A percentile compares a stretch with the other conserved stretches of the same genome.
Evolutionary conservation across 2,329 filamentous ascomycete species (phyloP).

Genomic region (Tricladium varicosporioides): DNA sequence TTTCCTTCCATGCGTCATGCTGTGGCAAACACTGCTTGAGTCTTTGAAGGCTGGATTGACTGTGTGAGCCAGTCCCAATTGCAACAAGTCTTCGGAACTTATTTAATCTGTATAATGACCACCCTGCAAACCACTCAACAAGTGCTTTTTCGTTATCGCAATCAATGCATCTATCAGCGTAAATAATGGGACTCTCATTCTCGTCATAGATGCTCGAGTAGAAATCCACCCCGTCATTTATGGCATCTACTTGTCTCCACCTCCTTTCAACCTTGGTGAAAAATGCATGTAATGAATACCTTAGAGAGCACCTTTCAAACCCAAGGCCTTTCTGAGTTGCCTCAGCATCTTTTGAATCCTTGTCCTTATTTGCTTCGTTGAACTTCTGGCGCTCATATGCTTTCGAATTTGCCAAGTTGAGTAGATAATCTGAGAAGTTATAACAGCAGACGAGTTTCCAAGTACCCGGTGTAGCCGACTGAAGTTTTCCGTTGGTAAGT

Average conservation of each 20-base stretch:
- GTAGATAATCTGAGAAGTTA: conserved; percentile 28
- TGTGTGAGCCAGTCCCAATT: conserved; percentile 39
- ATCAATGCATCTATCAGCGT: conserved; percentile 48
- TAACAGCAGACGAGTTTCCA: conserved; percentile 25
- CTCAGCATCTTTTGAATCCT: conserved; percentile 27
- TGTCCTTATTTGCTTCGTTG: conserved; percentile 17
- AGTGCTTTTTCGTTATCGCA: conserved; percentile 60
- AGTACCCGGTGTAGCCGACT: conserved; percentile 10
- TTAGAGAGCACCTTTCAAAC: conserved; percentile 22
- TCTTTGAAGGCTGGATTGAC: neutral
- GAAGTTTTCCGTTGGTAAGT: conserved; percentile 6
- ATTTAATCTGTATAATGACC: conserved; percentile 50
- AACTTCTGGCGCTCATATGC: conserved; percentile 26
- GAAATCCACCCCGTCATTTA: conserved; percentile 6
- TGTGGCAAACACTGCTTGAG: neutral
- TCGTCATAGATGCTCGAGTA: conserved; percentile 16
- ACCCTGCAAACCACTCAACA: conserved; percentile 62
- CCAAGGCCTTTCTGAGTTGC: conserved; percentile 24
- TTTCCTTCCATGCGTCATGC: neutral
- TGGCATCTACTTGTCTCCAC: neutral
- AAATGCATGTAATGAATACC: conserved; percentile 23
- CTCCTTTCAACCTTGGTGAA: conserved; percentile 10
- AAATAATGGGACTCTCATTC: conserved; percentile 41
- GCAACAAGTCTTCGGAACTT: conserved; percentile 54
- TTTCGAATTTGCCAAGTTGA: conserved; percentile 31